Base-by-base conservation (phyloP, 495 filamentous ascomycete species). In the Xylaria scruposa region DNA sequence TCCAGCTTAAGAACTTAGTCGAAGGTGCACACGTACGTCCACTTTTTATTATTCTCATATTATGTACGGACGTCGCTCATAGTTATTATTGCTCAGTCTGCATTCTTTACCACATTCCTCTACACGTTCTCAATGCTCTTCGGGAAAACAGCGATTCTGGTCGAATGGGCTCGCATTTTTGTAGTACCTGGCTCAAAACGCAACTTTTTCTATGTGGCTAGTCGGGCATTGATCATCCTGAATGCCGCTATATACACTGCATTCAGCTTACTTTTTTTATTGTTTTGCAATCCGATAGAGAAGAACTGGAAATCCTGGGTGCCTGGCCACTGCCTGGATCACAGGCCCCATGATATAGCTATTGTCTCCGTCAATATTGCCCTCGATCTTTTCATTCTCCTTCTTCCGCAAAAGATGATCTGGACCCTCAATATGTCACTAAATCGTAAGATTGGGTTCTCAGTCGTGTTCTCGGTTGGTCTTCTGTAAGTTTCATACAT, bases 271-370 rank as follows among this genome's bases (percentile, higher is more conserved):
- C 75, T 80, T 3, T 75, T 75, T 0, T 76, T 81, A 5, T 82
- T 87, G 38, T 77, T 81, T 46, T 88, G 86, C 68, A 72, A 60
- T 0, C 85, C 85, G 0, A 64, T 81, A 8, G 17, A 67, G 5
- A 51, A 47, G 5, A 62, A 71, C 19, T 83, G 80, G 80, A 47
- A 80, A 31, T 42, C 46, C 2, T 70, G 31, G 38, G 53, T 82
- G 0, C 29, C 59, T 0, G 75, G 65, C 2, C 73, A 67, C 21
- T 81, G 78, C 51, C 49, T 75, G 7, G 68, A 77, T 33, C 49
- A 67, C 3, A 36, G 26, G 15, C 53, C 58, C 4, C 31, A 80
- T 4, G 53, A 70, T 15, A 51, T 70, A 12, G n/a, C 68, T 1
- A 68, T 58, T 15, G 73, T 69, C 15, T 70, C 24, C 13, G 51